phyloP scores from a whole-genome alignment of 2,329 filamentous ascomycete species.

The Sporothrix brunneoviolacea region DNA sequence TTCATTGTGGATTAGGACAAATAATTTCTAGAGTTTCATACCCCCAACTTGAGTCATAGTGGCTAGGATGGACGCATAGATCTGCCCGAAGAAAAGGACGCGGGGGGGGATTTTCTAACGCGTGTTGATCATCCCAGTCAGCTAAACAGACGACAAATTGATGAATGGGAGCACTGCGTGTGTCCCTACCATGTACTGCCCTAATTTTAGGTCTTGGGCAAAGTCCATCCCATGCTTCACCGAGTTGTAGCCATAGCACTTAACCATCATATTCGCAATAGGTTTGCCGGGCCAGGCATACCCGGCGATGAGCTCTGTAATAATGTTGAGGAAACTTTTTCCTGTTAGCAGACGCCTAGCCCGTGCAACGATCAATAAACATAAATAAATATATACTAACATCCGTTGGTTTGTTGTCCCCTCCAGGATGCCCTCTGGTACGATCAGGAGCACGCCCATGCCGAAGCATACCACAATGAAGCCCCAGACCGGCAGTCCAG shows the following conservation, averaged over 20 bases:
- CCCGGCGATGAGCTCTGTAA: slow-evolving; percentile 44
- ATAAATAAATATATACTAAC: not conserved
- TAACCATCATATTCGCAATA: slow-evolving; percentile 42
- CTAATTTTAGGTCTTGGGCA: slow-evolving; percentile 27
- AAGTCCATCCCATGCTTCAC: slow-evolving; percentile 47
- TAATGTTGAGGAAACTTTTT: slow-evolving; percentile 35
- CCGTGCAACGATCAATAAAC: not conserved
- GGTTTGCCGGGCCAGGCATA: slow-evolving; percentile 35
- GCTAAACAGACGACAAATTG: not conserved
- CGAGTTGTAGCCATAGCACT: slow-evolving; percentile 30
- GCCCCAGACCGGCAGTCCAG: slow-evolving; percentile 23
- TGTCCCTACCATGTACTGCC: slow-evolving; percentile 12
- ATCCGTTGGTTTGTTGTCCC: slow-evolving; percentile 33
- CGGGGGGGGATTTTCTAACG: slow-evolving; percentile 46
- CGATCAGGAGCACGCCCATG: slow-evolving; percentile 34
- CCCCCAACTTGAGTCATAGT: slow-evolving; percentile 30
- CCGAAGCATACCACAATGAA: slow-evolving; percentile 37
- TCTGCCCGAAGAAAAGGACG: slow-evolving; percentile 53
- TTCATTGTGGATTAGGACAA: slow-evolving; percentile 38
- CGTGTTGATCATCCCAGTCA: slow-evolving; percentile 15
- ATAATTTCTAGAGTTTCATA: slow-evolving; percentile 23
- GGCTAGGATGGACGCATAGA: slow-evolving; percentile 49
- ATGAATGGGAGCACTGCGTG: not conserved
- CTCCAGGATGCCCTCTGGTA: slow-evolving; percentile 38
- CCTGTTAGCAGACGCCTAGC: slow-evolving; percentile 21